Conservation (phyloP, 2,329 filamentous ascomycete genomes). For the Alternaria sp. region DNA sequence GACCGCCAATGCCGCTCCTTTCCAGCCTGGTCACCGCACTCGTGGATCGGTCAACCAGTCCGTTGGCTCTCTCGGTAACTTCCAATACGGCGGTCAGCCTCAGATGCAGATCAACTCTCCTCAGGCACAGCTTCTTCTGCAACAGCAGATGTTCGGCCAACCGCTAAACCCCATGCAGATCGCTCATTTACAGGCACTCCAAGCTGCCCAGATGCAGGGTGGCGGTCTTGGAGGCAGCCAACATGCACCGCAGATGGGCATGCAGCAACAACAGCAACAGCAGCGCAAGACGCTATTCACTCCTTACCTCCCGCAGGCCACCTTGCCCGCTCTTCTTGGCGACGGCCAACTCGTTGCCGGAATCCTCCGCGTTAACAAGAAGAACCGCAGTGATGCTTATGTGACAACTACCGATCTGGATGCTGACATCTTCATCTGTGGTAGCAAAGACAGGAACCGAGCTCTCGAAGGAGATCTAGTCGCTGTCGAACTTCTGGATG, state of each 20-base stretch:
- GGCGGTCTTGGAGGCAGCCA: slow-evolving; percentile 74
- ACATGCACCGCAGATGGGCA: slow-evolving; percentile 68
- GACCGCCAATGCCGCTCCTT: slow-evolving; percentile 73
- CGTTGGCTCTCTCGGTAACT: slow-evolving; percentile 81
- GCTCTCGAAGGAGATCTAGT: slow-evolving; percentile 96
- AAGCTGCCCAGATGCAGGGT: slow-evolving; percentile 85
- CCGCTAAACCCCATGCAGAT: slow-evolving; percentile 89
- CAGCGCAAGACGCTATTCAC: slow-evolving; percentile 99
- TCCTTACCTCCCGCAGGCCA: slow-evolving; percentile 94
- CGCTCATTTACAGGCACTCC: slow-evolving; percentile 88
- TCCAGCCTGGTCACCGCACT: slow-evolving; percentile 90
- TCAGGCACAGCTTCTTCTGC: slow-evolving; percentile 82
- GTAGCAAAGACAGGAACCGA: slow-evolving; percentile 97
- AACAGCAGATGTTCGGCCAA: slow-evolving; percentile 87
- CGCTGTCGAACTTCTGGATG: slow-evolving; percentile 93
- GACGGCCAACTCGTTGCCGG: slow-evolving; percentile 96
- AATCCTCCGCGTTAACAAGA: slow-evolving; percentile 98
- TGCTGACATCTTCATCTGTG: slow-evolving; percentile 99
- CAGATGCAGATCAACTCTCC: slow-evolving; percentile 83
- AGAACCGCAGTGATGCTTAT: slow-evolving; percentile 98
- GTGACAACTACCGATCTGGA: slow-evolving; percentile 95
- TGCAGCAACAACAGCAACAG: slow-evolving; percentile 85
- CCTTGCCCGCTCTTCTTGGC: slow-evolving; percentile 85
- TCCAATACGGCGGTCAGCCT: slow-evolving; percentile 88
- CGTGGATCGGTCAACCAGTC: slow-evolving; percentile 87